Evolutionary conservation across 1,284 basidiomycete species (phyloP), one percentile per base, ranked within the genome.

Genomic region (Apiotrichum akiyoshidainum): DNA sequence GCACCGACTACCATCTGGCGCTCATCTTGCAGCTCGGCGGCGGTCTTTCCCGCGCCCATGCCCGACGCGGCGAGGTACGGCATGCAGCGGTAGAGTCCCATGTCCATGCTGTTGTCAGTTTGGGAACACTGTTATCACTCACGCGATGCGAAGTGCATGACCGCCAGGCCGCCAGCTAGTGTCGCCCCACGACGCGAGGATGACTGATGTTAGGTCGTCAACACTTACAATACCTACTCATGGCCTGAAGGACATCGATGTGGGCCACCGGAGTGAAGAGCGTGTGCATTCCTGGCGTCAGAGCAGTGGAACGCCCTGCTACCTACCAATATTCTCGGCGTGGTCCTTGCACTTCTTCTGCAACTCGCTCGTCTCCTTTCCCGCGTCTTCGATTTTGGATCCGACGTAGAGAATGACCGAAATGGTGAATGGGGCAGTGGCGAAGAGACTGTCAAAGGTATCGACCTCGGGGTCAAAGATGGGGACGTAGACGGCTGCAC

Each of bases 21-120:
- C 67, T 94, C 91, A 68, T 87, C 87, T 37, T 80, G 53, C 75
- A 79, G 61, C 83, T 84, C 44, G 77, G 67, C 58, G 0, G 60
- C 74, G 0, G 75, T 77, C 73, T 89, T 88, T 46, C 81, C 81
- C 9, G 81, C 79, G 57, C 82, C 82, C 80, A 85, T 83, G 72
- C 92, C 90, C 37, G 87, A 83, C 65, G 85, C 84, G 26, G 85
- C 78, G 35, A 94, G 79, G 67, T 83, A 84, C 4, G 89, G 89
- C 85, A 92, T 90, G 45, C 90, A 90, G 71, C 89, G 87, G 74
- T 93, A 89, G 81, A 93, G 83, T 31, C 88, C 90, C 55, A 92
- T 81, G 70, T 94, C 92, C 83, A 92, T 87, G 16, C 64, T 65
- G 26, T 6, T 9, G 52, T 60, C 22, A 60, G 60, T 13, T n/a